Evolutionary conservation across 176 grass and related monocot genomes (phyloP), one percentile per base, ranked within the genome.

Genomic region (Ensete glaucum): DNA sequence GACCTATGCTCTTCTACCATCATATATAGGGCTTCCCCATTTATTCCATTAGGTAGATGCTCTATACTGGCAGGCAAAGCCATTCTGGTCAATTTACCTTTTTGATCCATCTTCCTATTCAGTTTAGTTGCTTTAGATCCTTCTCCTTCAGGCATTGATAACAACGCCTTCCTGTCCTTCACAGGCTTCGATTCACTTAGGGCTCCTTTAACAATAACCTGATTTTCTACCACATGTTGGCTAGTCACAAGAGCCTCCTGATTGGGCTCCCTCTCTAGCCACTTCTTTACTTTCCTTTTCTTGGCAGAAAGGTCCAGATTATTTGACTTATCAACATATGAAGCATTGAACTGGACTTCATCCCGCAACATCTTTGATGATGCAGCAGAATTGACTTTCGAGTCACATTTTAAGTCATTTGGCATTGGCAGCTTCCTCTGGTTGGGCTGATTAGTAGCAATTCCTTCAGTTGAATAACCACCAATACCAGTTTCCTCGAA

Each of bases 231-330:
- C 11, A 48, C 26, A 78, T 65, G 54, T 71, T 73, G 68, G 59
- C 80, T 67, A 51, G 62, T 77, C 66, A 26, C 23, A 22, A 15
- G 19, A 58, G 8, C 34, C 17, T 92, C 79, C 57, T 66, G 24
- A 84, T 81, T 66, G 79, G 1, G 1, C 63, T 80, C 64, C 49
- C 68, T 77, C 60, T 76, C 55, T 23, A 78, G 75, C 72, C 64
- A 74, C 55, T 79, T 72, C 75, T 84, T 92, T 7, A 20, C 22
- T 79, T 88, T 88, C 54, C 69, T 92, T 54, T 82, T 88, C 79
- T 77, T 92, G 66, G 67, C 66, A 67, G 69, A 74, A 56, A 68
- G 68, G 1, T 79, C 81, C 53, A 51, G 22, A 78, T 76, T 68
- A 64, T 75, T 72, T 78, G 81, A 80, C 71, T 62, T 79, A 63